Percentiles rank a stretch among this genome's conserved stretches.
phyloP scores from a whole-genome alignment of 257 asterid species.

The Solanum lycopersicoides region DNA sequence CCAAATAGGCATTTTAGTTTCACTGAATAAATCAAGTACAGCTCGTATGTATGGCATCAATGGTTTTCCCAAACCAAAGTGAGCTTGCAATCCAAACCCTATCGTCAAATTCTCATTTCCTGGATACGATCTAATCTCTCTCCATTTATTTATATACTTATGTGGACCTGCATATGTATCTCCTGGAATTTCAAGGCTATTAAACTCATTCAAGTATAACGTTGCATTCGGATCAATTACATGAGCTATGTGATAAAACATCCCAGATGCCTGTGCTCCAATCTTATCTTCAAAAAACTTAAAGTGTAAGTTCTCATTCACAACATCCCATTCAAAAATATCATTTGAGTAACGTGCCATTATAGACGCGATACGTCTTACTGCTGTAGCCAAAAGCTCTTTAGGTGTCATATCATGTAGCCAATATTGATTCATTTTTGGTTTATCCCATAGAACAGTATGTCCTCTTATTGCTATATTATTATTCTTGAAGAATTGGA shows the following conservation, averaged over 20 bases:
- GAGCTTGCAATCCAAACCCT: constrained; percentile 66
- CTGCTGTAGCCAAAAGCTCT: not conserved
- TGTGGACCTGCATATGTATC: constrained; percentile 31
- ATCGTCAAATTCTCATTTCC: constrained; percentile 41
- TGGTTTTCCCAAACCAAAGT: not conserved
- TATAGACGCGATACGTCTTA: not conserved
- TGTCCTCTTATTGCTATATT: not conserved
- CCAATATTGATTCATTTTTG: not conserved
- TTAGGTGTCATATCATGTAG: not conserved
- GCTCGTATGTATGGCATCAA: not conserved
- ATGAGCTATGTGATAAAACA: constrained; percentile 18
- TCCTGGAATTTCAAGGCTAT: constrained; percentile 38
- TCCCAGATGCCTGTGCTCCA: constrained; percentile 13
- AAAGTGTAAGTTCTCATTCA: constrained; percentile 17
- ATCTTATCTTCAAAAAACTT: constrained; percentile 33
- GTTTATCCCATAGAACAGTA: not conserved
- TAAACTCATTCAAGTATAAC: constrained; percentile 56
- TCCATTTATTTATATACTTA: constrained; percentile 30
- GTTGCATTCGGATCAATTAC: constrained; percentile 17
- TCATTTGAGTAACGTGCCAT: not conserved
- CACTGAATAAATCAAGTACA: constrained; percentile 1
- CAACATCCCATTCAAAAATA: constrained; percentile 18
- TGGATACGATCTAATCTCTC: constrained; percentile 9
- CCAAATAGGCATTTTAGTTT: constrained; percentile 29
- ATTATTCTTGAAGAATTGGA: not conserved